These are phyloP conservation scores for Butyriboletus loyo DNA, from an alignment of 768 basidiomycete species.

Conservation along the genomic window DNA sequence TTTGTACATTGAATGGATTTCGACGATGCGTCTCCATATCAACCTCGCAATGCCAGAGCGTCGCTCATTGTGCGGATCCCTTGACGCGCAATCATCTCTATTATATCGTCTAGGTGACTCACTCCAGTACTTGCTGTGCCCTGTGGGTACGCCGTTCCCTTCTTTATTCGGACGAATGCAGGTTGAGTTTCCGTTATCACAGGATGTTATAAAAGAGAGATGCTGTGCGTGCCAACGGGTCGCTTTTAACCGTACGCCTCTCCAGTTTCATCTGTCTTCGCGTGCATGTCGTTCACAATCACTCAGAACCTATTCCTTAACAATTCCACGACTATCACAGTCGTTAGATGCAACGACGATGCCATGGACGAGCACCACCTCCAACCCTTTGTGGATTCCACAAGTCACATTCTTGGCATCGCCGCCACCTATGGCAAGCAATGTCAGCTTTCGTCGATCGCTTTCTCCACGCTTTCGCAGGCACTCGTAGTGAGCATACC, in stretches of 20 bases:
- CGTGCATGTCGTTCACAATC: conserved; percentile 22
- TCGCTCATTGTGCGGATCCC: conserved; percentile 1
- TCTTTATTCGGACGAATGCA: neutral
- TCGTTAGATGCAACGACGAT: conserved; percentile 27
- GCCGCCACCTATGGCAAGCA: conserved; percentile 40
- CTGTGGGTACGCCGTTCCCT: neutral
- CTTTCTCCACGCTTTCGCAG: conserved; percentile 36
- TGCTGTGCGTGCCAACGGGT: neutral
- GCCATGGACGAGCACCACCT: conserved; percentile 24
- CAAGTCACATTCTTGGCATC: conserved; percentile 35
- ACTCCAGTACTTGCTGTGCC: conserved; percentile 13
- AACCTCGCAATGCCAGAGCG: neutral
- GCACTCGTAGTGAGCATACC: conserved; percentile 37
- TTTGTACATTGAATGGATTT: neutral
- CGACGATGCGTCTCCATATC: conserved; percentile 5
- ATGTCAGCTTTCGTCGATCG: conserved; percentile 36
- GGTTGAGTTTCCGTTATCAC: neutral
- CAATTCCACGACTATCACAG: conserved; percentile 23
- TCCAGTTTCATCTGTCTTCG: neutral
- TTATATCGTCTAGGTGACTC: neutral
- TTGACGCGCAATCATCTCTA: neutral
- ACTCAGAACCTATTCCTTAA: conserved; percentile 35
- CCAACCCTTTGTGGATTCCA: conserved; percentile 28
- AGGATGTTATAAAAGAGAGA: conserved; percentile 3
- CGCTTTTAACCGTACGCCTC: neutral